Base-by-base conservation (phyloP, 345 rosid genomes). In the Populus nigra region DNA sequence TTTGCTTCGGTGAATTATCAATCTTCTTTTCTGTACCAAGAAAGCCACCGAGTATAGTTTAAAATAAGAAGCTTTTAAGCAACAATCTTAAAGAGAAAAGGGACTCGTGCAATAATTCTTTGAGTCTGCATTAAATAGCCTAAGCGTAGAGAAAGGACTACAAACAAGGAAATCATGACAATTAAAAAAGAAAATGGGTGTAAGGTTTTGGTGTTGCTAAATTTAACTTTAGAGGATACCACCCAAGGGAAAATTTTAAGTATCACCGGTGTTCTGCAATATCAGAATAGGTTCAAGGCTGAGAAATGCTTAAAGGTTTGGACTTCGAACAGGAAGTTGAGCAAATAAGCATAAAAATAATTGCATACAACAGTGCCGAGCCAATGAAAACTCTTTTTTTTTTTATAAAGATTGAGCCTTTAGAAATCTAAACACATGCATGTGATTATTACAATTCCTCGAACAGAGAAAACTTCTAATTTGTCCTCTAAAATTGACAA, bases 1-100 rank as follows among this genome's bases (percentile, higher is more conserved):
- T 81, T 76, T 88, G 85, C 88, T 85, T 87, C 20, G 93, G 92
- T 71, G 95, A 65, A 73, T 90, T 87, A 78, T 92, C 94, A 10
- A 91, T 85, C 89, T 92, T 92, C 90, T 92, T 94, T 85, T 91
- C 96, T 91, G 98, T 83, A 77, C 78, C 81, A 79, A 50, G 70
- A 50, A 81, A 76, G 77, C 50, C 36, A 53, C 5, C 73, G 73
- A 8, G 39, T 33, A 69, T 7, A 43, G 39, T 74, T 84, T 45
- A 67, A 68, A 71, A 57, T 29, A 77, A 8, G 47, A 29, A 59
- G 35, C 16, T 39, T 62, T 63, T 20, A 11, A 22, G 22, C 57
- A 45, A 61, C 41, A 33, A 31, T 65, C 33, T 10, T 50, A 17
- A 23, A 50, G 27, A 59, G 20, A 45, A 0, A 8, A 76, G 18